A percentile compares a stretch with the other conserved stretches of the same genome.
These are phyloP conservation scores for Ceratobasidium sp. DNA, from an alignment of 1,284 basidiomycete species.

Conservation along the genomic window DNA sequence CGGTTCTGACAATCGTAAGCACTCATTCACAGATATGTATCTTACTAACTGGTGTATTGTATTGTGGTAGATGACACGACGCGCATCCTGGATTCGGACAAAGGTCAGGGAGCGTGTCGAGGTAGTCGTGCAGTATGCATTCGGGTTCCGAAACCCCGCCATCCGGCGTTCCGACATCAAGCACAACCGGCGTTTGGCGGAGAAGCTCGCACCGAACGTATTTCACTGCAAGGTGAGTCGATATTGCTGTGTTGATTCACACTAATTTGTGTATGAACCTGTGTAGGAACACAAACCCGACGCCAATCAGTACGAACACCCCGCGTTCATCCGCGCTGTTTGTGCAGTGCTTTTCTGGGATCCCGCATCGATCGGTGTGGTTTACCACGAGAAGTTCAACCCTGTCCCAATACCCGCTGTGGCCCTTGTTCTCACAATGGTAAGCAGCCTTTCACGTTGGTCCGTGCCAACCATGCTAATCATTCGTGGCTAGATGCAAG, in stretches of 20 bases:
- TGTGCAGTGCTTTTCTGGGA: constrained; percentile 30
- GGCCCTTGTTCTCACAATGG: constrained; percentile 24
- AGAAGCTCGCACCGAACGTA: constrained; percentile 4
- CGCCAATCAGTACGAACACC: constrained; percentile 17
- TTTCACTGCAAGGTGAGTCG: constrained; percentile 15
- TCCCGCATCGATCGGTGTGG: constrained; percentile 1
- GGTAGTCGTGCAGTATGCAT: constrained; percentile 4
- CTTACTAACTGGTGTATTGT: neutral
- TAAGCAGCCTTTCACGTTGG: neutral
- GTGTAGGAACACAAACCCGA: neutral
- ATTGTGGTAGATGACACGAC: constrained; percentile 2
- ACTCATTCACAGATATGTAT: neutral
- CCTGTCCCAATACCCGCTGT: constrained; percentile 7
- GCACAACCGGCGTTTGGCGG: constrained; percentile 9
- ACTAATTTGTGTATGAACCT: neutral
- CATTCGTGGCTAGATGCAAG: constrained; percentile 10
- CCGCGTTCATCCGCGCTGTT: constrained; percentile 6
- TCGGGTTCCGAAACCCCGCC: constrained; percentile 8
- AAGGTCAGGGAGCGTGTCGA: constrained; percentile 1
- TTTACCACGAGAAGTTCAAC: neutral
- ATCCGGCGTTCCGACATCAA: constrained; percentile 10
- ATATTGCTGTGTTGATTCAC: neutral
- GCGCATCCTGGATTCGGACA: constrained; percentile 21
- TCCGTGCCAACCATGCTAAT: neutral
- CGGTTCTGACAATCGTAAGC: constrained; percentile 8